Base-by-base conservation (phyloP, 2,329 filamentous ascomycete genomes). In the Phyllosticta paracitricarpa region DNA sequence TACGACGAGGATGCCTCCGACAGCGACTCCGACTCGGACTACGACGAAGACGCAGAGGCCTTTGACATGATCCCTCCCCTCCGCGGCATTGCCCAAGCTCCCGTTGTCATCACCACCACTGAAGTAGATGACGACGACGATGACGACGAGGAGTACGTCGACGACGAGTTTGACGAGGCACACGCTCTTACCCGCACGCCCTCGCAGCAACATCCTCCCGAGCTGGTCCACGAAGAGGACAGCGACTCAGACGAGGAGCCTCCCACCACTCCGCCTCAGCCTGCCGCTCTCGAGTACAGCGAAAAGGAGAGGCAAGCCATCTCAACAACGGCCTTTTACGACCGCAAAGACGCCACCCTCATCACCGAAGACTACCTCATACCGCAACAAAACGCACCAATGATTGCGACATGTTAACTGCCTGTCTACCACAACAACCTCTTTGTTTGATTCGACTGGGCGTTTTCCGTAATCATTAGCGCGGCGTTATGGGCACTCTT, bases 1-100 rank as follows among this genome's bases (percentile, higher is more conserved):
- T 86, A 83, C 79, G 79, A 85, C 64, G 81, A 81, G 66, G 85
- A 88, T 66, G 85, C 89, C 66, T 82, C 83, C 65, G 79, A 80
- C 66, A 63, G 75, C 70, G 73, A 75, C 62, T 70, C 69, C 22
- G 71, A 73, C 62, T 78, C 75, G 51, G 78, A 81, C 48, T 75
- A 78, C 68, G 81, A 81, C 66, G 81, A 82, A 62, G 79, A 81
- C 61, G 78, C 80, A 64, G 60, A 58, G 51, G 75, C 75, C 80
- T 75, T 73, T 65, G 75, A 78, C 67, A 75, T 77, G 70, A 71
- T 77, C 64, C 67, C 75, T 24, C 68, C 76, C 54, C 64, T 72
- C 59, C 71, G 75, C 63, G 72, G 71, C 66, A 70, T 79, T 58
- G 68, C 68, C 56, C 72, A 73, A 63, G 67, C 77, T 66, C 73